A percentile compares a stretch with the other conserved stretches of the same genome.
Evolutionary conservation across 352 stramenopile species (phyloP).

Genomic region (Pythium guiyangense): DNA sequence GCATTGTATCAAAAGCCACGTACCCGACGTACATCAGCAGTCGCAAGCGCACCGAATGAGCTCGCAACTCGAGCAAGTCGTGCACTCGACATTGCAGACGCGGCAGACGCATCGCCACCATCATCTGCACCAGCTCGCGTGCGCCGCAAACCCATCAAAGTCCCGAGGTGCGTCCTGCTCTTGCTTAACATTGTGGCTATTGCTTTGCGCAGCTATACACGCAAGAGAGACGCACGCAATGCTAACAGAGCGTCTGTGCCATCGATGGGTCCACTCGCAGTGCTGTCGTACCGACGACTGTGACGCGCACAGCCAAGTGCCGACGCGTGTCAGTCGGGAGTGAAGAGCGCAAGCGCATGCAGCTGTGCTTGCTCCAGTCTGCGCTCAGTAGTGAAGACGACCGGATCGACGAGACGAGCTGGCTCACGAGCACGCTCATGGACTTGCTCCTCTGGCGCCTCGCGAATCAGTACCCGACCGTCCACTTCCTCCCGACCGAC

Average conservation of each 20-base stretch:
- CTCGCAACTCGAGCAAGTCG: background rate
- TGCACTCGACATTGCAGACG: background rate
- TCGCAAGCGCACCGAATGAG: background rate
- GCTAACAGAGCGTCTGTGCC: no score
- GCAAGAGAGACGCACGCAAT: background rate
- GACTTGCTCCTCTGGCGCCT: constrained; percentile 83
- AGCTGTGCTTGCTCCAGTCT: constrained; percentile 35
- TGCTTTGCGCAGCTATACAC: background rate
- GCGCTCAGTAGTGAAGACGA: constrained; percentile 54
- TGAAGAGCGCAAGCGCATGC: constrained; percentile 14
- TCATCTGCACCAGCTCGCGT: background rate
- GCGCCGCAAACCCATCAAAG: constrained; percentile 1
- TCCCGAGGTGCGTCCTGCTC: background rate
- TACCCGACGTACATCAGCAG: background rate
- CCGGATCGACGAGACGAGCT: constrained; percentile 68
- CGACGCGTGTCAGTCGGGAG: constrained; percentile 8
- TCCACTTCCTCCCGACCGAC: constrained; percentile 83
- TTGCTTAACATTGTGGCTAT: background rate
- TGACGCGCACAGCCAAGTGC: constrained; percentile 2
- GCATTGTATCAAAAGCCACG: background rate
- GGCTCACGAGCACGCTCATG: constrained; percentile 83
- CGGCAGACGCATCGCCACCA: background rate
- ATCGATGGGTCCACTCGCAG: background rate
- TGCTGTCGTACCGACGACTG: constrained; percentile 3
- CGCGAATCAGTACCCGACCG: constrained; percentile 55